Evolutionary conservation across 768 basidiomycete genomes (phyloP).

Genomic region (Termitomyces sp.): DNA sequence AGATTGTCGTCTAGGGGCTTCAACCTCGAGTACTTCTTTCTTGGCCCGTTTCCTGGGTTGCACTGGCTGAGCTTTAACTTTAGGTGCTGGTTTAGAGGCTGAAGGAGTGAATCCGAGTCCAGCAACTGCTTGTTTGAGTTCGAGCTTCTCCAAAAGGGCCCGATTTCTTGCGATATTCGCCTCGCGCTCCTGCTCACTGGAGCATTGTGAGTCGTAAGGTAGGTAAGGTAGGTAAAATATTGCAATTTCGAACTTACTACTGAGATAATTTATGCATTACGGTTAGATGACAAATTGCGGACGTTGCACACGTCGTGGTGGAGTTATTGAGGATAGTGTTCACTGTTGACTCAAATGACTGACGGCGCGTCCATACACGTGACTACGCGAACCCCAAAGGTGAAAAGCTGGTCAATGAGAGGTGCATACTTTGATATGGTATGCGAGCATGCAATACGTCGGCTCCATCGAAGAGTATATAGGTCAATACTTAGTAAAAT

Average conservation of each 20-base stretch:
- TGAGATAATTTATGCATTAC: conserved; percentile 45
- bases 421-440: neutral
- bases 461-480: neutral
- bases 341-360: neutral
- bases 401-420: neutral
- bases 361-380: neutral
- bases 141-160: conserved; percentile 67
- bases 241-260: conserved; percentile 35
- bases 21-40: conserved; percentile 38
- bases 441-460: neutral
- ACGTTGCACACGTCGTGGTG: too few relatives aligned
- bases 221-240: neutral
- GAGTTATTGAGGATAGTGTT: neutral
- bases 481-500: neutral
- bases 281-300: neutral
- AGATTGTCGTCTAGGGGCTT: conserved; percentile 62
- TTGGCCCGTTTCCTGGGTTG: conserved; percentile 56
- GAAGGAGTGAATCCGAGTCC: conserved; percentile 44
- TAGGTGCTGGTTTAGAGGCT: conserved; percentile 29
- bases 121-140: conserved; percentile 54
- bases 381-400: neutral
- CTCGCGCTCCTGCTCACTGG: conserved; percentile 67
- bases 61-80: conserved; percentile 55
- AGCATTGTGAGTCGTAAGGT: neutral
- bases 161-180: conserved; percentile 82